Percentiles rank a stretch among this genome's conserved stretches.
These are phyloP conservation scores for Backusella circina DNA, from an alignment of 192 early-diverging fungal genomes.

Conservation along the genomic window DNA sequence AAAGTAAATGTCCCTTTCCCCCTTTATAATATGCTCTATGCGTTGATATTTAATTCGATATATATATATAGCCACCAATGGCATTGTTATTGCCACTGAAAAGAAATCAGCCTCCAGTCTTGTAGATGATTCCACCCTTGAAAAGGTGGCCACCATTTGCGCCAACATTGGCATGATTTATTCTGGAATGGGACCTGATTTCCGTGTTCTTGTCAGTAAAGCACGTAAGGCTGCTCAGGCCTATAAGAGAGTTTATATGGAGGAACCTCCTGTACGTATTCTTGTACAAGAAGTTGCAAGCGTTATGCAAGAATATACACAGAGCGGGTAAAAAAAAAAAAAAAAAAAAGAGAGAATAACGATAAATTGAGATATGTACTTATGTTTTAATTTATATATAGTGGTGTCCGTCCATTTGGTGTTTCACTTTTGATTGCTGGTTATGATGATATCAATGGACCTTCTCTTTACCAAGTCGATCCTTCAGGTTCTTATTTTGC, in stretches of 20 bases:
- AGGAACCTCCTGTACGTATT: slow-evolving; percentile 93
- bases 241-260: slow-evolving; percentile 90
- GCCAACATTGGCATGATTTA: slow-evolving; percentile 97
- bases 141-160: slow-evolving; percentile 88
- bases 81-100: slow-evolving; percentile 97
- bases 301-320: slow-evolving; percentile 99
- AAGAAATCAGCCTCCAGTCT: slow-evolving; percentile 91
- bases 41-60: background rate
- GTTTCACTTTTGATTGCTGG: slow-evolving; percentile 96
- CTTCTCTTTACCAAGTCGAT: slow-evolving; percentile 97
- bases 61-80: slow-evolving; percentile 75
- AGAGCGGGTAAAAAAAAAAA: slow-evolving; percentile 70
- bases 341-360: background rate
- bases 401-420: slow-evolving; percentile 98
- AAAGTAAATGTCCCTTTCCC: background rate
- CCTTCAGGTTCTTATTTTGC: slow-evolving; percentile 98
- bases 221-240: slow-evolving; percentile 95
- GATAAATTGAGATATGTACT: too few species aligned
- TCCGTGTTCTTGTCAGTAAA: slow-evolving; percentile 90
- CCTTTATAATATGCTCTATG: too few species aligned
- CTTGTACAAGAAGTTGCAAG: slow-evolving; percentile 95
- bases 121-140: slow-evolving; percentile 89
- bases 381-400: slow-evolving; percentile 32
- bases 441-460: slow-evolving; percentile 84
- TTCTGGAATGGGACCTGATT: slow-evolving; percentile 98